Conservation (phyloP, 2,329 filamentous ascomycete genomes). For the Aspergillus pseudotamarii region DNA sequence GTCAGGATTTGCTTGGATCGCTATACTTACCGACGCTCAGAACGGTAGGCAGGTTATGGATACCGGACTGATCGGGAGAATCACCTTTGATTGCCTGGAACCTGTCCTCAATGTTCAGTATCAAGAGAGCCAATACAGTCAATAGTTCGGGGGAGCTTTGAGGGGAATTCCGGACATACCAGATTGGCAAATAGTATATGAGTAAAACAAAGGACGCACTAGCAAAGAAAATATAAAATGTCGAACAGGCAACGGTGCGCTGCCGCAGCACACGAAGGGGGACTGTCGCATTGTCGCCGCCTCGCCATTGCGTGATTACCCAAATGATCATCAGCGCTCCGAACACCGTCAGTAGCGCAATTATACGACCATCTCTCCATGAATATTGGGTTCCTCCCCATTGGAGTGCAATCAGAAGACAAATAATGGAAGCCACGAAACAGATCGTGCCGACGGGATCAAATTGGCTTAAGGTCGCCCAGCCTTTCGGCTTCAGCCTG, state of each 20-base stretch:
- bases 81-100: constrained; percentile 16
- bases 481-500: no score
- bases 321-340: no score
- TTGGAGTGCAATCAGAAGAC: no score
- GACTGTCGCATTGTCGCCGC: not conserved
- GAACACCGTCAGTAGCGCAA: no score
- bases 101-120: not conserved
- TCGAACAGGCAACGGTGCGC: constrained; percentile 12
- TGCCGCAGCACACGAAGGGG: constrained; percentile 12
- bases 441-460: no score
- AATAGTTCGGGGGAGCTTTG: not conserved
- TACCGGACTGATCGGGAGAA: constrained; percentile 4
- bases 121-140: not conserved
- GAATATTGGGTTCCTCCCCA: no score
- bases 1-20: not conserved
- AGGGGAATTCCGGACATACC: not conserved
- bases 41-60: constrained; percentile 8
- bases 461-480: no score
- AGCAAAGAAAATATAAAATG: constrained; percentile 8
- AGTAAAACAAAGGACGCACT: constrained; percentile 10
- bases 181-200: constrained; percentile 21
- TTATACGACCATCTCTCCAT: no score
- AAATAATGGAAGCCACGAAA: no score
- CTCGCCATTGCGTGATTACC: no score
- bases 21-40: constrained; percentile 8